Evolutionary conservation across 495 filamentous ascomycete species (phyloP).

Genomic region (Trichoderma gamsii): DNA sequence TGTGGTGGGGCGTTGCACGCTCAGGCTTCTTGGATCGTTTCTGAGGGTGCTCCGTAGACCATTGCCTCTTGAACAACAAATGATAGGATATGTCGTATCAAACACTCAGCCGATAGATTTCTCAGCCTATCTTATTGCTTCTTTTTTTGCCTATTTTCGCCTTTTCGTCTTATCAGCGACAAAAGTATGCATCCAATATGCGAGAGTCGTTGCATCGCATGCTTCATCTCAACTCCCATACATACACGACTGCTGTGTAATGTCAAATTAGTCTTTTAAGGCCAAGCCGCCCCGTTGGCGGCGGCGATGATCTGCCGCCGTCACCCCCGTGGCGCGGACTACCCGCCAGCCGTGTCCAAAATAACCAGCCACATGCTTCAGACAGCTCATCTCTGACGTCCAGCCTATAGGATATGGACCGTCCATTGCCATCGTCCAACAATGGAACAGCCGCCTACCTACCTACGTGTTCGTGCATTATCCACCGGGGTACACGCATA

Average conservation of each 20-base stretch:
- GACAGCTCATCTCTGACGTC: neutral
- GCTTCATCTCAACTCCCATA: neutral
- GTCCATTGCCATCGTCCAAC: neutral
- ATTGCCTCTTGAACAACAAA: no score
- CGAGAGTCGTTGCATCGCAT: neutral
- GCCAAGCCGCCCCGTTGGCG: neutral
- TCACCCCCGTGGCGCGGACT: slow-evolving; percentile 3
- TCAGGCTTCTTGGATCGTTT: no score
- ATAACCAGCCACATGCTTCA: neutral
- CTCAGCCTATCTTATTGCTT: no score
- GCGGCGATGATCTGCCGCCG: slow-evolving; percentile 5
- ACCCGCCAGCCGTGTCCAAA: neutral
- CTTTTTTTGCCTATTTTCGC: neutral
- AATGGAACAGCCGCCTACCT: neutral
- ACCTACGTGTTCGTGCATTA: neutral
- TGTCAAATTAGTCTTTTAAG: neutral
- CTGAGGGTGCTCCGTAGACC: no score
- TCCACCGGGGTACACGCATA: no score
- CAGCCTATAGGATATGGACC: neutral
- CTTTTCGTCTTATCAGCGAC: neutral
- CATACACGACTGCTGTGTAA: slow-evolving; percentile 10
- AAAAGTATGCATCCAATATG: neutral
- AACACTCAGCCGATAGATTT: no score
- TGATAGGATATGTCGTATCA: no score
- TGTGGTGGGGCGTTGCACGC: no score